Percentiles rank a stretch among this genome's conserved stretches.
Conservation (phyloP, 2,329 filamentous ascomycete genomes). For the Neonectria sp. region DNA sequence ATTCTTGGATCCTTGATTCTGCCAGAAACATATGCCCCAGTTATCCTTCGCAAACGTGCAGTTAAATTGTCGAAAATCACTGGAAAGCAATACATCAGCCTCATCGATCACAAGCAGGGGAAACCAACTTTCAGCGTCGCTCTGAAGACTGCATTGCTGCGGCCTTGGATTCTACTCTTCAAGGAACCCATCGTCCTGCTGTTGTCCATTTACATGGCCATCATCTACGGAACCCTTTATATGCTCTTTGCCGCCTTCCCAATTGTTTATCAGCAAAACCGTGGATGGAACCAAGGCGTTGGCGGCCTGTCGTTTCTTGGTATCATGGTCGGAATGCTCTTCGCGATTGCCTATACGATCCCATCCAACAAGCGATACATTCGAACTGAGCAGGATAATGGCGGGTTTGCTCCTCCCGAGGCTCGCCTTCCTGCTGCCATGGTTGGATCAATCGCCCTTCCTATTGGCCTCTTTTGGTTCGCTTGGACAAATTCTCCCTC, state of each 20-base stretch:
- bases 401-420: constrained; percentile 71
- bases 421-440: constrained; percentile 70
- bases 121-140: constrained; percentile 51
- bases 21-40: constrained; percentile 69
- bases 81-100: constrained; percentile 65
- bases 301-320: constrained; percentile 72
- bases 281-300: constrained; percentile 67
- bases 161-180: constrained; percentile 74
- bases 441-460: constrained; percentile 68
- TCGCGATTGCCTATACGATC: constrained; percentile 64
- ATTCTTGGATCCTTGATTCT: constrained; percentile 60
- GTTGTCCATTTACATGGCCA: constrained; percentile 71
- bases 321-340: constrained; percentile 70
- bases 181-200: constrained; percentile 74
- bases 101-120: constrained; percentile 48
- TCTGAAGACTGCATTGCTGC: constrained; percentile 43
- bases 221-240: constrained; percentile 64
- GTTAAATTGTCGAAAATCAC: constrained; percentile 61
- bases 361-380: constrained; percentile 65
- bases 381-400: constrained; percentile 47
- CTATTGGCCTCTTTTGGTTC: constrained; percentile 72
- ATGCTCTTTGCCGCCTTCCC: constrained; percentile 64
- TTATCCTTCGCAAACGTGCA: constrained; percentile 64
- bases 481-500: constrained; percentile 69
- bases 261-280: constrained; percentile 68